Evolutionary conservation across 2,329 filamentous ascomycete species (phyloP), one percentile per base, ranked within the genome.

Genomic region (Penicillium sp.): DNA sequence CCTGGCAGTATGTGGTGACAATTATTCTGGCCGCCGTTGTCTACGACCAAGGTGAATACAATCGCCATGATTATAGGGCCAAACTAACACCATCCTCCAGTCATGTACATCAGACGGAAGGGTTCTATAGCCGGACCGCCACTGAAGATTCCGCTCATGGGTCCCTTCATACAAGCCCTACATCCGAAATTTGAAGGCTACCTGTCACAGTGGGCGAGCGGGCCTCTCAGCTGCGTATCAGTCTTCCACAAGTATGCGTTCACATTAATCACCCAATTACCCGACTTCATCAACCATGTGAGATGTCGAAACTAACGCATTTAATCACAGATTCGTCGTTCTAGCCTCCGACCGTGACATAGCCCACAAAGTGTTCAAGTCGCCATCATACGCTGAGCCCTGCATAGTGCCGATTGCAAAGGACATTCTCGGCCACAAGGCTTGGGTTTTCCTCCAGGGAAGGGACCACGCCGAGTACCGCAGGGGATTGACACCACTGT

Each of bases 371-470:
- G 84, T 95, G 56, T 88, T 95, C 79, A 95, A 95, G 72, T 90
- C 89, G 12, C 90, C 90, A 13, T 69, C 75, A 37, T 95, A 83
- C 65, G 87, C 90, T 64, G 93, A 95, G 75, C 90, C 90, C 38
- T 95, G 89, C 63, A 87, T 95, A 56, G 90, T 95, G 52, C 89
- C 95, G 65, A 82, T 86, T 51, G 90, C 90, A 19, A 83, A 87
- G 71, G 95, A 95, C 73, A 85, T 95, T 33, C 81, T 95, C 37
- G 87, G 90, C 46, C 80, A 82, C 48, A 86, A 87, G 61, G 92
- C 93, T 75, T 95, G 88, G 88, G 90, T 95, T 8, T 95, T 95
- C 72, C 79, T 95, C 42, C 89, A 95, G 62, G 90, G 90, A 60
- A 91, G 88, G 73, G 81, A 82, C 31, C 90, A 95, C 61, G 85